Conservation (phyloP, 352 stramenopile genomes). For the Phytopythium ostracodes region DNA sequence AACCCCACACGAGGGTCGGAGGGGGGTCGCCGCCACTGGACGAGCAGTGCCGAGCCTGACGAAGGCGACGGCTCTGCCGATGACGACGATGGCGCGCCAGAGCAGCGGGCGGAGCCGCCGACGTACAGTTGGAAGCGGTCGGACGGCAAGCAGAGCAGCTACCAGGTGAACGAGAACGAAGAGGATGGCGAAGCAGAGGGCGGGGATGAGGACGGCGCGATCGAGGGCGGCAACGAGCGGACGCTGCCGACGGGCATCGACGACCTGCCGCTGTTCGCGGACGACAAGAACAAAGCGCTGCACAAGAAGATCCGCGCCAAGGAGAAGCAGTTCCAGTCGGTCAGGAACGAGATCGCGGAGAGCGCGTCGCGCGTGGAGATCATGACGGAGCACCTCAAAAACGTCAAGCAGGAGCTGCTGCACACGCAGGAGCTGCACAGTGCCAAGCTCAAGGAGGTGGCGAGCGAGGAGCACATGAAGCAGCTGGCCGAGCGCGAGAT, state of each 20-base stretch:
- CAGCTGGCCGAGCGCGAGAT: constrained; percentile 90
- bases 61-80: constrained; percentile 11
- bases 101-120: constrained; percentile 14
- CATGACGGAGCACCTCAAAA: constrained; percentile 96
- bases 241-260: constrained; percentile 76
- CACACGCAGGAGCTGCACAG: constrained; percentile 92
- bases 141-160: constrained; percentile 33
- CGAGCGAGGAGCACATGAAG: constrained; percentile 92
- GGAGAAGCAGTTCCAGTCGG: constrained; percentile 57
- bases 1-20: not conserved
- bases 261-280: constrained; percentile 86
- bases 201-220: constrained; percentile 21
- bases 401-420: constrained; percentile 93
- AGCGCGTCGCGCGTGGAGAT: constrained; percentile 89
- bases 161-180: constrained; percentile 23
- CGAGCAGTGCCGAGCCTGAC: constrained; percentile 4
- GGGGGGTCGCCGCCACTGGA: not conserved
- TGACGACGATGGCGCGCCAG: constrained; percentile 9
- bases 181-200: constrained; percentile 28
- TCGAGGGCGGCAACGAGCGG: constrained; percentile 18
- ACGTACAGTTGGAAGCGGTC: constrained; percentile 67
- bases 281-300: constrained; percentile 83
- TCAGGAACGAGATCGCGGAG: constrained; percentile 72
- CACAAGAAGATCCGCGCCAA: constrained; percentile 80
- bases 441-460: constrained; percentile 92